Evolutionary conservation across 352 stramenopile species (phyloP), one percentile per base, ranked within the genome.

Genomic region (Phytophthora nicotianae): DNA sequence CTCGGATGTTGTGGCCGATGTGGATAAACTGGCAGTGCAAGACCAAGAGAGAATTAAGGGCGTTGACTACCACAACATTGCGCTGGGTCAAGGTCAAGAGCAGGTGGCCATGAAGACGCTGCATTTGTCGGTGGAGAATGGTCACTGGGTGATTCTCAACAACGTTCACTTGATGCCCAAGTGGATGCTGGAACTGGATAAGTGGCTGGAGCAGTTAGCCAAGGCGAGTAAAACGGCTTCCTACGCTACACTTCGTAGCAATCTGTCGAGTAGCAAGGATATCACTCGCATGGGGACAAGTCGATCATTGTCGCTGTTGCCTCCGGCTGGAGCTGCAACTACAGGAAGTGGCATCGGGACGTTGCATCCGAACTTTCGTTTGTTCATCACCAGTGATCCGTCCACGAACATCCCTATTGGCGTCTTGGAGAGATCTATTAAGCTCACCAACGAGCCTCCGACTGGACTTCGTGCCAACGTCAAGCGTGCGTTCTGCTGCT

Each of bases 41-140:
- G 90, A 98, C 65, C 79, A 93, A 27, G 91, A 98, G 47, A 86
- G 96, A 27, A 88, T 89, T 58, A 98, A 98, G 65, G 95, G 95
- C 29, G 81, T 97, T 29, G 97, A 97, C 50, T 99, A 99, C 71
- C 93, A 98, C 79, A 99, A 93, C 57, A 97, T 98, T 37, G 93
- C 90, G 2, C 83, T 98, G 54, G 95, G 95, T 4, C 95, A 98
- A 72, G 94, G 94, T 3, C 96, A 98, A 68, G 96, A 98, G 62
- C 74, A 75, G 10, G 88, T 97, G 27, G 94, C 94, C 2, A 97
- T 98, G 82, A 71, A 82, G 24, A 88, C 90, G 20, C 75, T 98
- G 11, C 71, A 90, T 32, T 77, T 93, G 26, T 87, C 81, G 27
- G 90, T 89, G 17, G 87, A 96, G 20, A 97, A 97, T 53, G 96